Percentiles rank a stretch among this genome's conserved stretches.
Evolutionary conservation across 345 rosid species (phyloP).

Genomic region (Alliaria petiolata): DNA sequence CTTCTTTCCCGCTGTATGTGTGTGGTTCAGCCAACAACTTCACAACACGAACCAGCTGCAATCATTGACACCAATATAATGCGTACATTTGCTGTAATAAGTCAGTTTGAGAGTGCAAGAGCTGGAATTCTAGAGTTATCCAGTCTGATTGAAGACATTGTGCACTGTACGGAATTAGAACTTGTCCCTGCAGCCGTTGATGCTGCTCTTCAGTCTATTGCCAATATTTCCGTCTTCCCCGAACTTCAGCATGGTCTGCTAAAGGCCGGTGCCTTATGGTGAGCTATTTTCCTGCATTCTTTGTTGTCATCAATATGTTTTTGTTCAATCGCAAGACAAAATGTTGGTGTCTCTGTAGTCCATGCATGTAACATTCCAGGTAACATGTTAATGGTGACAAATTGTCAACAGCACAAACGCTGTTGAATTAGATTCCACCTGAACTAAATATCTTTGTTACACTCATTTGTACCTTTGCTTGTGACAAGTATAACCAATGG

Average conservation of each 20-base stretch:
- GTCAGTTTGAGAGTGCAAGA: constrained; percentile 93
- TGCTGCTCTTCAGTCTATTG: constrained; percentile 87
- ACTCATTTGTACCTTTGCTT: neutral
- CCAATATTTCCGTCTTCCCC: constrained; percentile 74
- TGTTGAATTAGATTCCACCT: neutral
- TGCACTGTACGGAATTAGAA: constrained; percentile 94
- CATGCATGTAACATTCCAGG: constrained; percentile 2
- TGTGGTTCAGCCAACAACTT: constrained; percentile 93
- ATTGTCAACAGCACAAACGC: neutral
- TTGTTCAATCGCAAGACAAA: neutral
- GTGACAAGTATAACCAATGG: neutral
- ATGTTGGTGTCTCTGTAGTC: neutral
- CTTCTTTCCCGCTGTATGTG: constrained; percentile 96
- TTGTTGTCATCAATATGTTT: neutral
- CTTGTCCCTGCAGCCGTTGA: constrained; percentile 89
- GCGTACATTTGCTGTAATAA: constrained; percentile 81
- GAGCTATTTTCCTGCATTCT: constrained; percentile 22
- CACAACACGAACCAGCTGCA: constrained; percentile 86
- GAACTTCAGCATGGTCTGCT: constrained; percentile 80
- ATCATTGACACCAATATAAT: constrained; percentile 87
- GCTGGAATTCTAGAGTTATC: constrained; percentile 65
- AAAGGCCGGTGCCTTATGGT: constrained; percentile 96
- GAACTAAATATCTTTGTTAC: neutral
- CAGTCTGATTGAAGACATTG: constrained; percentile 81
- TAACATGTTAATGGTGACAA: neutral